Conservation (phyloP, 2,329 filamentous ascomycete genomes). For the Parasarocladium wereldwijsianum region DNA sequence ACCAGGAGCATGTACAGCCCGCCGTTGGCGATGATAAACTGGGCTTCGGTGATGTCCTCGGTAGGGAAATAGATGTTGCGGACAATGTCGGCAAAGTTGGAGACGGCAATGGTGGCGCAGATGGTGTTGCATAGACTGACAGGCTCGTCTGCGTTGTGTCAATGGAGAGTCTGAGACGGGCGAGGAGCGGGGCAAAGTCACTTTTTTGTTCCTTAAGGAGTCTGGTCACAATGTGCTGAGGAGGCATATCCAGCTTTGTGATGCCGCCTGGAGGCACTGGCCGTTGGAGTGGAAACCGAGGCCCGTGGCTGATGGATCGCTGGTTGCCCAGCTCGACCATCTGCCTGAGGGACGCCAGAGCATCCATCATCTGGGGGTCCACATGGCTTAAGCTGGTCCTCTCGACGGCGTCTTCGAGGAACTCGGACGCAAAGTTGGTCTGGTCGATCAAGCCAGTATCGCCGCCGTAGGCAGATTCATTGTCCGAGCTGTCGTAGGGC, state of each 20-base stretch:
- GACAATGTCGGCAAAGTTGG: slow-evolving; percentile 34
- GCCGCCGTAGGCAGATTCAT: slow-evolving; percentile 29
- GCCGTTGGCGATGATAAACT: slow-evolving; percentile 34
- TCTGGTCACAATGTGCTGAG: slow-evolving; percentile 32
- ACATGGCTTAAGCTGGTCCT: slow-evolving; percentile 28
- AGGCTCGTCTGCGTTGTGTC: slow-evolving; percentile 20
- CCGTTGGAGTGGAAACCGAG: slow-evolving; percentile 30
- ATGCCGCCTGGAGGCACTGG: slow-evolving; percentile 29
- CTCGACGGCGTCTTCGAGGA: slow-evolving; percentile 37
- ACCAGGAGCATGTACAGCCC: slow-evolving; percentile 35
- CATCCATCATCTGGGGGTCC: slow-evolving; percentile 36
- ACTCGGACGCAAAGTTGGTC: slow-evolving; percentile 37
- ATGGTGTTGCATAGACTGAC: slow-evolving; percentile 35
- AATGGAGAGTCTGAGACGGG: not conserved
- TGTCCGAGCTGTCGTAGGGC: slow-evolving; percentile 22
- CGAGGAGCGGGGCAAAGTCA: slow-evolving; percentile 9
- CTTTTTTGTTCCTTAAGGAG: slow-evolving; percentile 33
- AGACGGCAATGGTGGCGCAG: slow-evolving; percentile 32
- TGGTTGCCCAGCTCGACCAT: slow-evolving; percentile 36
- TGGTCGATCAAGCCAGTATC: slow-evolving; percentile 33
- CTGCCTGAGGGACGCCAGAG: slow-evolving; percentile 34
- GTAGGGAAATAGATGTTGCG: slow-evolving; percentile 34
- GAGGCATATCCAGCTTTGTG: slow-evolving; percentile 38
- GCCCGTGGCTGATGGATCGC: slow-evolving; percentile 23
- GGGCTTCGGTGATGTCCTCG: slow-evolving; percentile 33